Conservation (phyloP, 1,284 basidiomycete species). For the Ustilago esculenta region DNA sequence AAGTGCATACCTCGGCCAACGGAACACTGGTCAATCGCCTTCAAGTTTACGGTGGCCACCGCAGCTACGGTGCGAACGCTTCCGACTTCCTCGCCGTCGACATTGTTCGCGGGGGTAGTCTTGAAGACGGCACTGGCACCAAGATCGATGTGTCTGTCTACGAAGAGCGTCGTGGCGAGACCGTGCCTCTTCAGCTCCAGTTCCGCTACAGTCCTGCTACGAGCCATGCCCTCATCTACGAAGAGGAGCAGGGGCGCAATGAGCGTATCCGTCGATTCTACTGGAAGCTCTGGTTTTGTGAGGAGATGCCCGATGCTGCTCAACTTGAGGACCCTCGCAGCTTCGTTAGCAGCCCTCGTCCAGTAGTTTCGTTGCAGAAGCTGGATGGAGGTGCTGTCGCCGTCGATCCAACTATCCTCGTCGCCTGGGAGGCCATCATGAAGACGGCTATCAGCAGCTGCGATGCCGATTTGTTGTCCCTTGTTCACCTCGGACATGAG, state of each 20-base stretch:
- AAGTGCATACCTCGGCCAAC: conserved; percentile 71
- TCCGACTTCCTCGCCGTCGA: conserved; percentile 84
- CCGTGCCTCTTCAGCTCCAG: conserved; percentile 82
- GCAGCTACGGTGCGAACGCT: conserved; percentile 81
- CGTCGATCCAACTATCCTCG: conserved; percentile 98
- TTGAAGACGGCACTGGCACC: conserved; percentile 67
- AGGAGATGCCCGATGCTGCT: conserved; percentile 52
- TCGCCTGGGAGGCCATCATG: conserved; percentile 77
- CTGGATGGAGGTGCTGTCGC: conserved; percentile 71
- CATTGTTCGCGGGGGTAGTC: conserved; percentile 77
- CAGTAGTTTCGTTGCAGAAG: conserved; percentile 71
- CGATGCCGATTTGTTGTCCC: conserved; percentile 76
- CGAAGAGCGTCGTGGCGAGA: conserved; percentile 81
- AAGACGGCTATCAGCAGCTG: conserved; percentile 60
- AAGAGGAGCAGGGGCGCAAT: conserved; percentile 85
- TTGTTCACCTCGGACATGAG: conserved; percentile 95
- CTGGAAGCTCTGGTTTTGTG: conserved; percentile 63
- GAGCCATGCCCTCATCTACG: conserved; percentile 92
- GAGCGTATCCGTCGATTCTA: conserved; percentile 79
- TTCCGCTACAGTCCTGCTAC: conserved; percentile 88
- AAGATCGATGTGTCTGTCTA: conserved; percentile 80
- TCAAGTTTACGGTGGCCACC: conserved; percentile 79
- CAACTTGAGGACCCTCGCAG: conserved; percentile 69
- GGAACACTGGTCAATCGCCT: conserved; percentile 70
- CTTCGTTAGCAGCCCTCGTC: conserved; percentile 80